Evolutionary conservation across 306 rosid species (phyloP).

Genomic region (Myrica gale): DNA sequence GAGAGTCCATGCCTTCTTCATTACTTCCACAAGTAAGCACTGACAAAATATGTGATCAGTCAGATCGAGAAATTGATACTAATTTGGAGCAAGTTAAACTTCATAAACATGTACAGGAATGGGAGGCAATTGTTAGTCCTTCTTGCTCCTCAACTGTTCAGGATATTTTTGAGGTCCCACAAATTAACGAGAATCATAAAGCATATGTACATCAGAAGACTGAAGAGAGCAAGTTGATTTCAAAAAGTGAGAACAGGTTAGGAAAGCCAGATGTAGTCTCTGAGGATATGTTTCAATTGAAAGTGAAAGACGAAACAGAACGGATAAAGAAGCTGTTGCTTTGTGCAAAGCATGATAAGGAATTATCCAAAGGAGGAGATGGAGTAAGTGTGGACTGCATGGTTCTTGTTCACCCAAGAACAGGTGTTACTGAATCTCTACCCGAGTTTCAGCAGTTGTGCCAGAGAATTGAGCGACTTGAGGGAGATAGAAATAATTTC

Average conservation of each 20-base stretch:
- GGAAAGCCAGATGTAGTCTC: slow-evolving; percentile 48
- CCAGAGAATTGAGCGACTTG: slow-evolving; percentile 60
- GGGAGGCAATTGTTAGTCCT: slow-evolving; percentile 28
- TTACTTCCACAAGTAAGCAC: slow-evolving; percentile 34
- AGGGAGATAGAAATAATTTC: slow-evolving; percentile 40
- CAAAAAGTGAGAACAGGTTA: slow-evolving; percentile 43
- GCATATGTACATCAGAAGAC: slow-evolving; percentile 32
- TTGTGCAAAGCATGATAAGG: slow-evolving; percentile 31
- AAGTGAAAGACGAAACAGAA: slow-evolving; percentile 36
- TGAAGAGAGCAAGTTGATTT: slow-evolving; percentile 33
- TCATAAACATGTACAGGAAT: slow-evolving; percentile 15
- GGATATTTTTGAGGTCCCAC: slow-evolving; percentile 82
- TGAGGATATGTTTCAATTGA: slow-evolving; percentile 32
- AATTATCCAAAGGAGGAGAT: slow-evolving; percentile 33
- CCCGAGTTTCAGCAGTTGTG: slow-evolving; percentile 53
- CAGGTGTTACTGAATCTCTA: slow-evolving; percentile 34
- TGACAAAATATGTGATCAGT: slow-evolving; percentile 21
- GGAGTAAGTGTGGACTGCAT: slow-evolving; percentile 28
- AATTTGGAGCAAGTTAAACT: slow-evolving; percentile 26
- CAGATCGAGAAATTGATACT: slow-evolving; percentile 22
- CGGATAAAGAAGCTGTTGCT: slow-evolving; percentile 42
- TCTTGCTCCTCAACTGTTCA: slow-evolving; percentile 43
- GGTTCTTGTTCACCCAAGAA: slow-evolving; percentile 19
- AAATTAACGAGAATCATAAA: slow-evolving; percentile 34
- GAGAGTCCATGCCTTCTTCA: slow-evolving; percentile 45